A percentile compares a stretch with the other conserved stretches of the same genome.
phyloP scores from a whole-genome alignment of 2,329 filamentous ascomycete species.

The Cladosporium sp. region DNA sequence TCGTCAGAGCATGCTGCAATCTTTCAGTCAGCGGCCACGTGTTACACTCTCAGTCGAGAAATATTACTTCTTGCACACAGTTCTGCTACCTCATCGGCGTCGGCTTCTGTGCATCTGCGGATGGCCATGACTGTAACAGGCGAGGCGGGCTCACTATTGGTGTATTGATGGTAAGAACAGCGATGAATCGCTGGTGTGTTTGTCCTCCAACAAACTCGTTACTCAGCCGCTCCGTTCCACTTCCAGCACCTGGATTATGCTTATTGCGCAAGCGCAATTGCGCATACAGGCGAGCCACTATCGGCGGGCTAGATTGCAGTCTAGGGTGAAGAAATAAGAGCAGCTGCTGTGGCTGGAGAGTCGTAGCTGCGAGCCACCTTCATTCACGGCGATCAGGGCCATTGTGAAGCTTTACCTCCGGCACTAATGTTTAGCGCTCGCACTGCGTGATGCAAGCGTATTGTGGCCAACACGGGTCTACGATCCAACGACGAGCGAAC shows the following conservation, averaged over 20 bases:
- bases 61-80: conserved; percentile 9
- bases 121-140: neutral
- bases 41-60: neutral
- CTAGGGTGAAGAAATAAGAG: neutral
- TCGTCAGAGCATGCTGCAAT: conserved; percentile 35
- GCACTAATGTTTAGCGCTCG: neutral
- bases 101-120: conserved; percentile 1
- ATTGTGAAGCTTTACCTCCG: neutral
- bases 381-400: neutral
- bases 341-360: neutral
- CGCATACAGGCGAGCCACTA: neutral
- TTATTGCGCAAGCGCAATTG: neutral
- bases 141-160: neutral
- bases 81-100: neutral
- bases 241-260: neutral
- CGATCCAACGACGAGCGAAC: neutral
- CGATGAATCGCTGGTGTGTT: neutral
- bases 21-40: neutral
- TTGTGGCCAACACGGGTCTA: neutral
- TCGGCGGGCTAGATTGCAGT: neutral
- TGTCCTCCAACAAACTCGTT: neutral
- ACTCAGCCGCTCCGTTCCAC: neutral
- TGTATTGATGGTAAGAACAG: neutral
- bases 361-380: neutral
- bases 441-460: neutral